Evolutionary conservation across 192 early-diverging fungal species (phyloP).

Genomic region (Phycomyces nitens): DNA sequence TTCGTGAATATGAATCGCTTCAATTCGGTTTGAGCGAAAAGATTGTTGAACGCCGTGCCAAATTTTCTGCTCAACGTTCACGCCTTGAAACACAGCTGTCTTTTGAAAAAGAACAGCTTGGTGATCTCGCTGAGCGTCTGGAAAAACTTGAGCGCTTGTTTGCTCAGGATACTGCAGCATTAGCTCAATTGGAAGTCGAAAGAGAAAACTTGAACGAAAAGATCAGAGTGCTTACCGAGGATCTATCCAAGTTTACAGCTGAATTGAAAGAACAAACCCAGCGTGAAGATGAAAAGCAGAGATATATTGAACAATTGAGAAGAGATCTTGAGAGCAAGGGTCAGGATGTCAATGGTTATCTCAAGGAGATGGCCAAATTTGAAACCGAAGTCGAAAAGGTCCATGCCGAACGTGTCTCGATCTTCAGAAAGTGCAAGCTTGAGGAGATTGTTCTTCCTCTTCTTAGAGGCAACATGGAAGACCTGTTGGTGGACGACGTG

Average conservation of each 20-base stretch:
- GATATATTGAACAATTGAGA: conserved; percentile 52
- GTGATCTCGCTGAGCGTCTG: conserved; percentile 60
- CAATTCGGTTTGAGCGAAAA: conserved; percentile 70
- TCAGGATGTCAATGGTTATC: conserved; percentile 64
- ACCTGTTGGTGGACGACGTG: conserved; percentile 69
- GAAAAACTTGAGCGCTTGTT: conserved; percentile 51
- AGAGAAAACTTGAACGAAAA: conserved; percentile 35
- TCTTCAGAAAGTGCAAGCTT: conserved; percentile 87
- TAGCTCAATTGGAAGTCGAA: conserved; percentile 35
- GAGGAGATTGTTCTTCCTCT: conserved; percentile 92
- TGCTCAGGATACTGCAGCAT: conserved; percentile 26
- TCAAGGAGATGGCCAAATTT: conserved; percentile 56
- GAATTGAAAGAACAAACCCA: conserved; percentile 47
- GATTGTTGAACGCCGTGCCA: conserved; percentile 65
- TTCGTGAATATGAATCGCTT: conserved; percentile 85
- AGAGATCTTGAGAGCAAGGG: conserved; percentile 53
- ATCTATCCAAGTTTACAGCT: conserved; percentile 35
- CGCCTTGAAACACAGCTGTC: conserved; percentile 75
- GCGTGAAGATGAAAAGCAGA: conserved; percentile 52
- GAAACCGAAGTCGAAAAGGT: conserved; percentile 78
- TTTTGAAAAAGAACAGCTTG: conserved; percentile 73
- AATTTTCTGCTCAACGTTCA: conserved; percentile 75
- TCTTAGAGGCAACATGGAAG: conserved; percentile 65
- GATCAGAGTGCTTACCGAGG: conserved; percentile 50
- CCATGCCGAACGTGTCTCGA: conserved; percentile 69